These are phyloP conservation scores for Hyaloscypha finlandica DNA, from an alignment of 495 filamentous ascomycete species.

Conservation along the genomic window DNA sequence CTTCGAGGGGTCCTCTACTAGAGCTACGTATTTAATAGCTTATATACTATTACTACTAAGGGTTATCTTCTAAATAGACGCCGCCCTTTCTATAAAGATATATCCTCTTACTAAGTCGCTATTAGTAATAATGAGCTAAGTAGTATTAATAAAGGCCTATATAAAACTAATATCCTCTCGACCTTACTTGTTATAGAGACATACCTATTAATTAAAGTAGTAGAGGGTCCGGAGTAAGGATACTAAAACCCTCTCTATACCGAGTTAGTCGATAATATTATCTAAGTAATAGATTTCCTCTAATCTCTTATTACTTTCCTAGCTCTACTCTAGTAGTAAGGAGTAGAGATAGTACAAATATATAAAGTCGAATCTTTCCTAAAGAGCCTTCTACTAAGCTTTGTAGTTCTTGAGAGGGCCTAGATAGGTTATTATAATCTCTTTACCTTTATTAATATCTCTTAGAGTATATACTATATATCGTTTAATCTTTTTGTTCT, in stretches of 20 bases:
- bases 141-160: slow-evolving; percentile 35
- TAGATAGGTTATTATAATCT: slow-evolving; percentile 42
- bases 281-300: slow-evolving; percentile 30
- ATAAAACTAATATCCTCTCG: slow-evolving; percentile 27
- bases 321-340: slow-evolving; percentile 30
- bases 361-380: slow-evolving; percentile 36
- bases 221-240: slow-evolving; percentile 23
- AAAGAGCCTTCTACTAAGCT: slow-evolving; percentile 28
- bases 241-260: slow-evolving; percentile 11
- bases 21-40: slow-evolving; percentile 5
- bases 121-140: slow-evolving; percentile 38
- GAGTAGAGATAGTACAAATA: slow-evolving; percentile 39
- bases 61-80: slow-evolving; percentile 19
- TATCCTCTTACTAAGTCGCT: slow-evolving; percentile 38
- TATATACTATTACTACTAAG: slow-evolving; percentile 25
- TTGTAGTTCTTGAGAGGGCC: slow-evolving; percentile 19
- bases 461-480: slow-evolving; percentile 39
- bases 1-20: slow-evolving; percentile 26
- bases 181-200: slow-evolving; percentile 26
- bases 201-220: slow-evolving; percentile 23
- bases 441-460: slow-evolving; percentile 38
- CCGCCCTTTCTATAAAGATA: slow-evolving; percentile 38
- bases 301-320: slow-evolving; percentile 33
- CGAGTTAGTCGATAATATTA: slow-evolving; percentile 19
- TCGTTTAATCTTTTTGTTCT: slow-evolving; percentile 37